These are phyloP conservation scores for Kodamaea sp. DNA, from an alignment of 1,139 yeast genomes.

Conservation along the genomic window DNA sequence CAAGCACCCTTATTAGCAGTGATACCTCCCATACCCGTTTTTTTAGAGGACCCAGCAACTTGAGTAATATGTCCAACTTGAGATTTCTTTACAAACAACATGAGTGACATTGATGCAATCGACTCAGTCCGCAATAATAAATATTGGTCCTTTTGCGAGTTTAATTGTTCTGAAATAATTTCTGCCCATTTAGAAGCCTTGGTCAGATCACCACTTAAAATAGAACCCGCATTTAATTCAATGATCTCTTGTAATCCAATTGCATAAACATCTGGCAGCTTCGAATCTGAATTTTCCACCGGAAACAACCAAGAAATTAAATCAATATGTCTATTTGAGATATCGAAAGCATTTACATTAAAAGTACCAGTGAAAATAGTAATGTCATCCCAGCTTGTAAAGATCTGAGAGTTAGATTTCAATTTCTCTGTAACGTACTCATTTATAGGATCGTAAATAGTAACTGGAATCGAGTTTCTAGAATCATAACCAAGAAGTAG, in stretches of 20 bases:
- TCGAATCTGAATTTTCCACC: conserved; percentile 41
- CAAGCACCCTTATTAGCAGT: conserved; percentile 92
- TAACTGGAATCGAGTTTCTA: conserved; percentile 65
- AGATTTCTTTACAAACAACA: conserved; percentile 61
- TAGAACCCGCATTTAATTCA: conserved; percentile 83
- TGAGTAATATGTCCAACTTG: conserved; percentile 63
- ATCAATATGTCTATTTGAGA: conserved; percentile 44
- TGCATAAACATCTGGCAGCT: conserved; percentile 67
- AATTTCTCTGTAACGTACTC: conserved; percentile 72
- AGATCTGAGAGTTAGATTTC: conserved; percentile 47
- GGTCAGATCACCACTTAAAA: conserved; percentile 64
- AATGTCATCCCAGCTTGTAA: conserved; percentile 58
- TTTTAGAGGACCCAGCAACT: conserved; percentile 75
- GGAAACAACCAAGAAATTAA: conserved; percentile 84
- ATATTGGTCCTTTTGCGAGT: conserved; percentile 36
- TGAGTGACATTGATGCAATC: conserved; percentile 43
- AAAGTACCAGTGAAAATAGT: conserved; percentile 79
- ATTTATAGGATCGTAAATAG: conserved; percentile 80
- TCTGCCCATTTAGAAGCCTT: conserved; percentile 64
- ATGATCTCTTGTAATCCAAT: conserved; percentile 92
- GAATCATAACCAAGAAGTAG: conserved; percentile 73
- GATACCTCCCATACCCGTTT: conserved; percentile 90
- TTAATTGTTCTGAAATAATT: conserved; percentile 53
- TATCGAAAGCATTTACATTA: conserved; percentile 77
- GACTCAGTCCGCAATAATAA: conserved; percentile 41